These are phyloP conservation scores for Paramecium biaurelia DNA, from an alignment of 73 alveolate genomes.

Conservation along the genomic window DNA sequence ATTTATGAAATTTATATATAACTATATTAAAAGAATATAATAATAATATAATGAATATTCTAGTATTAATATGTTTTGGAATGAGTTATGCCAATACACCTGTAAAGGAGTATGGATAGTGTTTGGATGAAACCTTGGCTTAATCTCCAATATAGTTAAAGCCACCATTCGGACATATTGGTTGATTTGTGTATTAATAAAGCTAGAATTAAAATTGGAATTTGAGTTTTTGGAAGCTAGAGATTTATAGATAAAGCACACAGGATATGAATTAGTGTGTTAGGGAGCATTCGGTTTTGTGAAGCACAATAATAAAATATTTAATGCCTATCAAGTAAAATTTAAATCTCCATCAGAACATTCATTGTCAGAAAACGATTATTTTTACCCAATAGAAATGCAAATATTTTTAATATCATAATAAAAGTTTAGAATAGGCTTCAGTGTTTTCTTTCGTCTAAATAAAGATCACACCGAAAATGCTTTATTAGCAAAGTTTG, in stretches of 20 bases:
- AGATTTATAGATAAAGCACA: neutral
- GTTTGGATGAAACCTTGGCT: conserved; percentile 29
- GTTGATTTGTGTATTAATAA: neutral
- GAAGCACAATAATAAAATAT: conserved; percentile 2
- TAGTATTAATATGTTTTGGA: neutral
- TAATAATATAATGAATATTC: neutral
- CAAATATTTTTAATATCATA: conserved; percentile 17
- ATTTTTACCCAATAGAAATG: conserved; percentile 48
- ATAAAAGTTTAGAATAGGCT: neutral
- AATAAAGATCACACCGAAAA: conserved; percentile 29
- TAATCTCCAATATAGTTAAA: conserved; percentile 23
- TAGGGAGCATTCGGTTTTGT: conserved; percentile 21
- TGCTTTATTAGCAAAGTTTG: conserved; percentile 12
- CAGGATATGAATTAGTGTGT: neutral
- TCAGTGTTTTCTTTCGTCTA: neutral
- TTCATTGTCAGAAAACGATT: conserved; percentile 51
- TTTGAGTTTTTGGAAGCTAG: conserved; percentile 33
- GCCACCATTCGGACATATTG: conserved; percentile 40
- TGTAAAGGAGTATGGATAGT: neutral
- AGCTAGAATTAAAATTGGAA: neutral
- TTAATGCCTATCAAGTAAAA: conserved; percentile 25
- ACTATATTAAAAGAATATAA: neutral
- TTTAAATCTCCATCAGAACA: conserved; percentile 53
- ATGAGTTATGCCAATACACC: neutral
- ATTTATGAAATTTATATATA: neutral